Base-by-base conservation (phyloP, 441 rosid species). In the Populus hybrid region DNA sequence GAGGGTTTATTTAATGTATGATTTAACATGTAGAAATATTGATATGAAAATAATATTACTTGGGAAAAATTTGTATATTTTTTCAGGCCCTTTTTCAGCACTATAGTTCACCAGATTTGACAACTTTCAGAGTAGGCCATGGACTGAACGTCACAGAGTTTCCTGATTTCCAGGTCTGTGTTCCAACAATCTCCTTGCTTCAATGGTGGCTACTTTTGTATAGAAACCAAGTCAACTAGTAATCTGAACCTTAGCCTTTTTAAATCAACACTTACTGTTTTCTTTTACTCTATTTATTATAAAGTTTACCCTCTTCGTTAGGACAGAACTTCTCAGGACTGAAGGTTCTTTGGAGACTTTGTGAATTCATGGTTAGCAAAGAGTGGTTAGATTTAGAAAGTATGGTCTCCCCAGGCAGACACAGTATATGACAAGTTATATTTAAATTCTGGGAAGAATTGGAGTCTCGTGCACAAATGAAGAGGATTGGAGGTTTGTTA, bases 151-250 rank as follows among this genome's bases (percentile, higher is more conserved):
- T 63, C 23, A 38, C 76, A 67, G 76, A 76, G 77, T 59, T 72
- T 76, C 74, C 76, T 72, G 78, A 82, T 73, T 72, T 79, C 73
- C 82, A 79, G 85, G 89, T 85, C 73, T 80, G 80, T 81, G 82
- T 74, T 82, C 40, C 70, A 67, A 72, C 76, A 50, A 26, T 78
- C 38, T 79, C 70, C 67, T 36, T 68, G 72, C 71, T 79, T 67
- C 11, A 67, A 34, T 67, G 32, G 34, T 75, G 1, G n/a, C 9
- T 59, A 19, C 18, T 66, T 77, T 11, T 76, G 35, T 7, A 6
- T 19, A 14, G 23, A 3, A 30, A 30, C 57, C 57, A 50, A 50
- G 19, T 14, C 57, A 50, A 14, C 57, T 50, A 5, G 57, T 16
- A 50, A 50, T 50, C 57, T 1, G 57, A 50, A 50, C 57, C 57